phyloP scores from a whole-genome alignment of 2,329 filamentous ascomycete species.

The Aspergillus ibericus region DNA sequence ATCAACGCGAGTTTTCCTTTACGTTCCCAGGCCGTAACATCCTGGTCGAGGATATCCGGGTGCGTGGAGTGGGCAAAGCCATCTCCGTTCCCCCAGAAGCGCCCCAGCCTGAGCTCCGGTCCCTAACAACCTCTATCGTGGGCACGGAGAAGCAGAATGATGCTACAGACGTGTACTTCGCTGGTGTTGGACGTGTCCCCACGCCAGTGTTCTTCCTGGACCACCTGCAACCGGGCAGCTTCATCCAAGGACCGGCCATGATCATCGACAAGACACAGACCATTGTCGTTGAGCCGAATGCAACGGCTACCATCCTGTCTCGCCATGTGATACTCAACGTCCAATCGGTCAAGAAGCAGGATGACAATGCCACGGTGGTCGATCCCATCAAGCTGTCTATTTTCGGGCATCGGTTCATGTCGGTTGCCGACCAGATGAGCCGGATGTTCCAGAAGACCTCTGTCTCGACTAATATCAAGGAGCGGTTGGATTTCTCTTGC shows the following conservation, averaged over 20 bases:
- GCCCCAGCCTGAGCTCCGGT: background rate
- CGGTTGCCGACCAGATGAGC: conserved; percentile 61
- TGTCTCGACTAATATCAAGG: conserved; percentile 71
- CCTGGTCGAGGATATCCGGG: conserved; percentile 84
- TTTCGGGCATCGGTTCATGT: conserved; percentile 60
- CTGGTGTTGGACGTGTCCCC: conserved; percentile 30
- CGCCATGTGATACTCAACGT: conserved; percentile 23
- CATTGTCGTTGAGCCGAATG: conserved; percentile 79
- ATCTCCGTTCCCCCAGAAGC: background rate
- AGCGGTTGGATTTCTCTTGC: conserved; percentile 82
- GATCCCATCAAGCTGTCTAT: conserved; percentile 57
- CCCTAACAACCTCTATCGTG: conserved; percentile 62
- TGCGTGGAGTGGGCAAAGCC: conserved; percentile 52
- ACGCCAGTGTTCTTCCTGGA: conserved; percentile 41
- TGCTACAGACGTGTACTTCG: conserved; percentile 38
- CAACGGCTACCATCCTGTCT: conserved; percentile 74
- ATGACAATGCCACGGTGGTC: conserved; percentile 28
- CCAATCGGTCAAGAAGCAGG: conserved; percentile 44
- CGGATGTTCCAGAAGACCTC: conserved; percentile 57
- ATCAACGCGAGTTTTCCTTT: conserved; percentile 56
- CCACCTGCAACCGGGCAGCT: conserved; percentile 34
- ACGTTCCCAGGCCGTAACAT: background rate
- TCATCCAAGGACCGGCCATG: conserved; percentile 70
- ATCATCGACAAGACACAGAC: conserved; percentile 75
- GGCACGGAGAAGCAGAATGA: conserved; percentile 60